Evolutionary conservation across 805 yeast species (phyloP).

Genomic region (Kodamaea sagamina): DNA sequence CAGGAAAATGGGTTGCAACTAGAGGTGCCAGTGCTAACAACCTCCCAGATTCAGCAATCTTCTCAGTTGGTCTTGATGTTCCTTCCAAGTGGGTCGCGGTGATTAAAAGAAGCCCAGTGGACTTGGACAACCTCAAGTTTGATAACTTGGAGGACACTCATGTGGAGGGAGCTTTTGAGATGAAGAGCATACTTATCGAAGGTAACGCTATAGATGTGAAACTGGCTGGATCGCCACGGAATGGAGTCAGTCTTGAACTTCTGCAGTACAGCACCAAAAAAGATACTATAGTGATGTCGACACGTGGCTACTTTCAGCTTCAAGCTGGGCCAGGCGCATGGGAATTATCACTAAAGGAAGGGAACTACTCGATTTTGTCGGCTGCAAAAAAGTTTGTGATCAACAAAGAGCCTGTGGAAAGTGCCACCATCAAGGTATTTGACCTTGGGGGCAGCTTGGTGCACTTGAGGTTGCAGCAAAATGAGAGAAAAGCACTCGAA

Average conservation of each 20-base stretch:
- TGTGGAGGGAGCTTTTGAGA: slow-evolving; percentile 48
- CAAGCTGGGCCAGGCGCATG: slow-evolving; percentile 72
- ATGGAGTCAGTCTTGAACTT: slow-evolving; percentile 48
- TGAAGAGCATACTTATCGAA: slow-evolving; percentile 63
- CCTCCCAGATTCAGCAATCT: slow-evolving; percentile 52
- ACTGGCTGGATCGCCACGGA: slow-evolving; percentile 45
- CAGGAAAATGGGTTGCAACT: neutral
- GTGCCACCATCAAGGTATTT: slow-evolving; percentile 1
- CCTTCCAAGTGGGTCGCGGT: slow-evolving; percentile 71
- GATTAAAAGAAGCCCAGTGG: slow-evolving; percentile 50
- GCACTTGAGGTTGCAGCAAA: slow-evolving; percentile 47
- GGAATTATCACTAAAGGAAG: slow-evolving; percentile 50
- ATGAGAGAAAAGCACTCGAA: slow-evolving; percentile 18
- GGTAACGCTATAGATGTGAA: slow-evolving; percentile 60
- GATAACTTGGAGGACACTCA: slow-evolving; percentile 38
- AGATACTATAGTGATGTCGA: slow-evolving; percentile 74
- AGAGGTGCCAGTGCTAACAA: slow-evolving; percentile 14
- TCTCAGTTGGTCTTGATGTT: slow-evolving; percentile 56
- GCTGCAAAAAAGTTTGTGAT: slow-evolving; percentile 42
- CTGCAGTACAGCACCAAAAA: slow-evolving; percentile 20
- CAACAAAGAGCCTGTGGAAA: slow-evolving; percentile 24
- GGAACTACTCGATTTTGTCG: slow-evolving; percentile 32
- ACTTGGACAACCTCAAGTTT: slow-evolving; percentile 61
- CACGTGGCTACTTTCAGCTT: slow-evolving; percentile 82
- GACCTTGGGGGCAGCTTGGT: slow-evolving; percentile 26